Base-by-base conservation (phyloP, 2,329 filamentous ascomycete species). In the Clathrospora elynae region DNA sequence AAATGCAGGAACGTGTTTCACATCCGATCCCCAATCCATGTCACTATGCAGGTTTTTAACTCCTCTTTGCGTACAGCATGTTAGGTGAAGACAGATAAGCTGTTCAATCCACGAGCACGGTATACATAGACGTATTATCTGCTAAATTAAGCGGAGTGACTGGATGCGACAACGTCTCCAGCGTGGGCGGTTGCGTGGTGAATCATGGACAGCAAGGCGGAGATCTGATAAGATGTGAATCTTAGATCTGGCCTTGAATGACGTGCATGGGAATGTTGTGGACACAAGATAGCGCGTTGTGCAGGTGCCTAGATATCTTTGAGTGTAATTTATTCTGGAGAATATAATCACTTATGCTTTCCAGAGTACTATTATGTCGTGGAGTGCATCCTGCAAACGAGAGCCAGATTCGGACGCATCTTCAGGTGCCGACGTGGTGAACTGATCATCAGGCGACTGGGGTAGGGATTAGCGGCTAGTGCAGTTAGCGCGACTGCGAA, bases 181-280 rank as follows among this genome's bases (percentile, higher is more conserved):
- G 8, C 14, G 28, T 42, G 40, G 32, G 22, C 25, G 12, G 22
- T 9, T 18, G 20, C 6, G 8, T 29, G 22, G 33, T 14, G 25
- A 28, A 26, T 32, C 13, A 31, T 25, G 24, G 32, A 24, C 12
- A 30, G 25, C 31, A 28, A 44, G 42, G 54, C 42, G 34, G 16
- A 13, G 28, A 59, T 59, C 50, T 54, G 49, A 58, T 59, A 52
- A 57, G 57, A 57, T 59, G 36, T 32, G 37, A 35, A 24, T 32
- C 25, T 23, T 29, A 46, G 40, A 48, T 47, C 37, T 46, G 30
- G 36, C 43, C 18, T 35, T 36, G 33, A 14, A 55, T 61, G 58
- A 55, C 52, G 55, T 61, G 54, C 51, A 59, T 60, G 24, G 13
- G 12, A 42, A 24, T 36, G n/a, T 37, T 26, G 31, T 35, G 45